Percentiles rank a stretch among this genome's conserved stretches.
Conservation (phyloP, 305 asterid species). For the Rubia peregrina region DNA sequence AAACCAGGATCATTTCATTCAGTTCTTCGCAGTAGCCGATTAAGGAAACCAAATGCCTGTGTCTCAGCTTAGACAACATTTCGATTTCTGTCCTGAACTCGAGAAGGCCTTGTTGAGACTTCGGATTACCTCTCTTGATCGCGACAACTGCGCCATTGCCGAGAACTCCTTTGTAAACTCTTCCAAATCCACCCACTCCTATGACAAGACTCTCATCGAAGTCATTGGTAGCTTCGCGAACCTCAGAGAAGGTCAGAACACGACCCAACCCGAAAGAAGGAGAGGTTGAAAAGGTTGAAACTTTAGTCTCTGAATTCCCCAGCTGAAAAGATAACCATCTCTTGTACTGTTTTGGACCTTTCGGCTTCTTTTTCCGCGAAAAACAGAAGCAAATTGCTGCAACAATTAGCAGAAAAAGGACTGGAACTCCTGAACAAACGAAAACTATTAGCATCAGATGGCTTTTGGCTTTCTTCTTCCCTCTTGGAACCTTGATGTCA, state of each 20-base stretch:
- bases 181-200: slow-evolving; percentile 73
- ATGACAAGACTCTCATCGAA: slow-evolving; percentile 47
- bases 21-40: slow-evolving; percentile 61
- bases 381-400: slow-evolving; percentile 17
- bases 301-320: slow-evolving; percentile 25
- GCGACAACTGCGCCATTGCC: slow-evolving; percentile 48
- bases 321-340: slow-evolving; percentile 24
- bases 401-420: slow-evolving; percentile 15
- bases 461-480: slow-evolving; percentile 19
- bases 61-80: slow-evolving; percentile 52
- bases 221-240: slow-evolving; percentile 56
- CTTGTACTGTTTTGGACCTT: slow-evolving; percentile 8
- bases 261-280: slow-evolving; percentile 23
- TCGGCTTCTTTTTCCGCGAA: slow-evolving; percentile 15
- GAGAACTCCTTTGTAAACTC: slow-evolving; percentile 42
- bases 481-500: slow-evolving; percentile 3
- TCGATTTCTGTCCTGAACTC: slow-evolving; percentile 59
- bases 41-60: slow-evolving; percentile 53
- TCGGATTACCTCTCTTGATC: slow-evolving; percentile 50
- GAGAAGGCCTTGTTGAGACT: slow-evolving; percentile 53
- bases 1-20: slow-evolving; percentile 57
- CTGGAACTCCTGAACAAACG: slow-evolving; percentile 21
- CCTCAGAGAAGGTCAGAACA: slow-evolving; percentile 40
- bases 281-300: slow-evolving; percentile 19
- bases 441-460: slow-evolving; percentile 14